These are phyloP conservation scores for Pseudozyma sp. DNA, from an alignment of 1,284 basidiomycete species.

Conservation along the genomic window DNA sequence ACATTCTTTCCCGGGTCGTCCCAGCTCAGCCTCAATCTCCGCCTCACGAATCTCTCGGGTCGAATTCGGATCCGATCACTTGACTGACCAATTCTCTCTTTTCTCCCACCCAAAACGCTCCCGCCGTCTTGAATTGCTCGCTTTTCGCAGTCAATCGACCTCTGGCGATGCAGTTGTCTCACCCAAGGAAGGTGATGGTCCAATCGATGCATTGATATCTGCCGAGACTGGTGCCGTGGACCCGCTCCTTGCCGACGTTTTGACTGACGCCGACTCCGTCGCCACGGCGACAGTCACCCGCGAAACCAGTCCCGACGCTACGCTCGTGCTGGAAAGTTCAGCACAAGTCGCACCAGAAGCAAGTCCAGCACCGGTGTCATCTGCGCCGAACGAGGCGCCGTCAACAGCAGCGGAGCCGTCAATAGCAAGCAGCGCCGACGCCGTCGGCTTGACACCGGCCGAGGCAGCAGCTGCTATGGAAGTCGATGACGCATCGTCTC, in stretches of 20 bases:
- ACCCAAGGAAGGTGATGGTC: background rate
- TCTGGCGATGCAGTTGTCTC: conserved; percentile 18
- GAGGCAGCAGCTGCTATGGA: conserved; percentile 1
- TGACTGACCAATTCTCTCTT: background rate
- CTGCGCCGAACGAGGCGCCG: background rate
- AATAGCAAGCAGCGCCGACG: background rate
- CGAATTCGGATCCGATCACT: conserved; percentile 13
- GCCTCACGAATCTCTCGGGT: background rate
- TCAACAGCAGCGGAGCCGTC: conserved; percentile 3
- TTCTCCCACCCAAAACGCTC: background rate
- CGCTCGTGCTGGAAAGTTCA: conserved; percentile 5
- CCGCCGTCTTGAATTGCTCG: background rate
- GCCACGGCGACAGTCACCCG: conserved; percentile 42
- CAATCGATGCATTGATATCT: background rate
- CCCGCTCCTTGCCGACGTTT: conserved; percentile 26
- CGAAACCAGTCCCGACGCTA: conserved; percentile 34
- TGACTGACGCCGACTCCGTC: conserved; percentile 40
- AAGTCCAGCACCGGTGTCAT: background rate
- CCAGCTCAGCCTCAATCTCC: conserved; percentile 8
- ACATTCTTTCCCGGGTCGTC: background rate
- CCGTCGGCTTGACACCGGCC: background rate
- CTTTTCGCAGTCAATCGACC: conserved; percentile 11
- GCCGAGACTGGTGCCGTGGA: conserved; percentile 20
- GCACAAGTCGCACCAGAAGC: background rate
- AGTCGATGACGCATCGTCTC: conserved; percentile 10